Evolutionary conservation across 75 land plant species (phyloP).

Genomic region (Isoetes taiwanensis): DNA sequence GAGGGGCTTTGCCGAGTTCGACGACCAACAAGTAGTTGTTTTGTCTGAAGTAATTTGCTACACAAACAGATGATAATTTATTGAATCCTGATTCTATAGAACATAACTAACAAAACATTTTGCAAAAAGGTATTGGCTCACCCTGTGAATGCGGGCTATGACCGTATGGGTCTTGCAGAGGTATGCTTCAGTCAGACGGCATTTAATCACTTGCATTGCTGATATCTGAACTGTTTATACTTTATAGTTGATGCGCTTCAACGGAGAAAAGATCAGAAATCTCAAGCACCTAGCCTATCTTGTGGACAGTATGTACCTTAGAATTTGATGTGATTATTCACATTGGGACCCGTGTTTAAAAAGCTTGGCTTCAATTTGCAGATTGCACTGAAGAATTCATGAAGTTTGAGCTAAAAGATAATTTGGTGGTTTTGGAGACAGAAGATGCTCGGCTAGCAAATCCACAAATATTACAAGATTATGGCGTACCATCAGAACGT

Average conservation of each 20-base stretch:
- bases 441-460: constrained; percentile 46
- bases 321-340: too few relatives aligned
- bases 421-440: constrained; percentile 63
- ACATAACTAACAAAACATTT: too few relatives aligned
- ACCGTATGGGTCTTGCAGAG: too few relatives aligned
- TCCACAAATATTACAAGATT: constrained; percentile 48
- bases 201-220: too few relatives aligned
- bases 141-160: too few relatives aligned
- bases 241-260: constrained; percentile 62
- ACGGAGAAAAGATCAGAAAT: constrained; percentile 60
- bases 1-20: constrained; percentile 73
- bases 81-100: too few relatives aligned
- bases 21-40: constrained; percentile 81
- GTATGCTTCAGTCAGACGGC: too few relatives aligned
- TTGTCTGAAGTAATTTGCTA: constrained; percentile 87
- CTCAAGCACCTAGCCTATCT: constrained; percentile 79
- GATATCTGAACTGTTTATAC: too few relatives aligned
- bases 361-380: constrained; percentile 14
- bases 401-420: constrained; percentile 73
- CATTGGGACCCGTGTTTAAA: too few relatives aligned
- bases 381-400: constrained; percentile 69
- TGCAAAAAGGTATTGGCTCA: too few relatives aligned
- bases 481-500: constrained; percentile 68
- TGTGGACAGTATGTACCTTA: constrained; percentile 58
- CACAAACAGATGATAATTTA: too few relatives aligned